phyloP scores from a whole-genome alignment of 192 early-diverging fungal genomes.

The Linnemannia zychae region DNA sequence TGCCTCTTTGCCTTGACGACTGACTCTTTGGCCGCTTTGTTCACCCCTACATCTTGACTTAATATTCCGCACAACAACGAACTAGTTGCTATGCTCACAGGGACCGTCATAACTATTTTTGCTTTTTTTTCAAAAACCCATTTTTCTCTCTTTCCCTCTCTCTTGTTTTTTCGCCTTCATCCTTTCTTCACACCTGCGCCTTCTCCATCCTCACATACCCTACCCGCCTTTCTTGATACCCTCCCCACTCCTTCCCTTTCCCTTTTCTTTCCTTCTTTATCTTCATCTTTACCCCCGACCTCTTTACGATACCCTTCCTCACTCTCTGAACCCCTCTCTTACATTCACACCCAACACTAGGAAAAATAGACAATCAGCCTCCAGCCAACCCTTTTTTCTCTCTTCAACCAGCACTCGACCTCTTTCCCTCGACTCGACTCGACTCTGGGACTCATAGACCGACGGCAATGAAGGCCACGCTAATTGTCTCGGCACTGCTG shows the following conservation, averaged over 20 bases:
- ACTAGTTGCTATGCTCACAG: too few species aligned
- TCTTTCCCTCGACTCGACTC: neutral
- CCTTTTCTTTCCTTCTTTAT: neutral
- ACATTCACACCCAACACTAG: neutral
- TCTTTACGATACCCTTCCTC: neutral
- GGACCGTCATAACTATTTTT: neutral
- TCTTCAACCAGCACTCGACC: neutral
- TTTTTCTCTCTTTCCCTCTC: neutral
- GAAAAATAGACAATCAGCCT: neutral
- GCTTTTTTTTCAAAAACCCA: too few species aligned
- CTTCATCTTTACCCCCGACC: neutral
- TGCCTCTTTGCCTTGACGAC: too few species aligned
- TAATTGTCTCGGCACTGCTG: conserved; percentile 8
- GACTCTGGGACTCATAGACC: neutral
- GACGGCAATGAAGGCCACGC: neutral
- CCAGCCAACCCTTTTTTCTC: neutral
- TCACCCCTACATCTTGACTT: too few species aligned
- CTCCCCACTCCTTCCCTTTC: neutral
- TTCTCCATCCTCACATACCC: neutral
- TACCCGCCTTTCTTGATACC: neutral
- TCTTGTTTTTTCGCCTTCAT: neutral
- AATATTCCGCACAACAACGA: too few species aligned
- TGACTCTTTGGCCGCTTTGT: too few species aligned
- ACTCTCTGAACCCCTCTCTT: neutral
- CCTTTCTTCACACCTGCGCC: neutral